Conservation (phyloP, 495 filamentous ascomycete genomes). For the Pyrenopolyporus hunteri region DNA sequence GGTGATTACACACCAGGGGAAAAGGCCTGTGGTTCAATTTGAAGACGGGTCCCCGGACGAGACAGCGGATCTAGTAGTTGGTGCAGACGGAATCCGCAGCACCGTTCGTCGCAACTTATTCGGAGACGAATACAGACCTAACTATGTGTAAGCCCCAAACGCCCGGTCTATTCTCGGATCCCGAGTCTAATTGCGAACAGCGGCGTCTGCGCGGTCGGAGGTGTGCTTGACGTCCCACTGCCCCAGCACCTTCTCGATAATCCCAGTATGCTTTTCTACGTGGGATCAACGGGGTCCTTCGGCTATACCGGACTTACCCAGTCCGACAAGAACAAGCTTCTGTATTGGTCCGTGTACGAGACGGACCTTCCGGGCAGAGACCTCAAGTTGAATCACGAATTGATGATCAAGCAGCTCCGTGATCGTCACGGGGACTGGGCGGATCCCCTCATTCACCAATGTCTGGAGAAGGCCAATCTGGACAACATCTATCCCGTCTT, state of each 20-base stretch:
- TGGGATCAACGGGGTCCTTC: slow-evolving; percentile 63
- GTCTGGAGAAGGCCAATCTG: slow-evolving; percentile 49
- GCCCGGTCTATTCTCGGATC: not conserved
- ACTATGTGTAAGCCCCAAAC: slow-evolving; percentile 41
- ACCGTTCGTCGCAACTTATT: slow-evolving; percentile 53
- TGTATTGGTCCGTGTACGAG: slow-evolving; percentile 25
- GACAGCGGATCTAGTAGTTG: slow-evolving; percentile 61
- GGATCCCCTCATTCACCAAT: slow-evolving; percentile 57
- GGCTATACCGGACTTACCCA: slow-evolving; percentile 52
- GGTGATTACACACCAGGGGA: slow-evolving; percentile 9
- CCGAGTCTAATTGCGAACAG: slow-evolving; percentile 3
- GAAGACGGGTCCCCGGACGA: slow-evolving; percentile 47
- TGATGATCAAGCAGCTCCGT: slow-evolving; percentile 49
- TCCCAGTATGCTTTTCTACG: slow-evolving; percentile 57
- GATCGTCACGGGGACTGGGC: slow-evolving; percentile 55
- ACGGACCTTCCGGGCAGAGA: slow-evolving; percentile 18
- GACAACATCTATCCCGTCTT: slow-evolving; percentile 61
- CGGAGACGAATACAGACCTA: slow-evolving; percentile 39
- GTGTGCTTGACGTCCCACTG: slow-evolving; percentile 52
- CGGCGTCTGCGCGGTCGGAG: slow-evolving; percentile 61
- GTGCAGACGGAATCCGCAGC: slow-evolving; percentile 65
- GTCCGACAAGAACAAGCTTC: slow-evolving; percentile 17
- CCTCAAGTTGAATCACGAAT: slow-evolving; percentile 46
- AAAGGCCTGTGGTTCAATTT: slow-evolving; percentile 38
- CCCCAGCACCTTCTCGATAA: slow-evolving; percentile 37